Base-by-base conservation (phyloP, 805 yeast species). In the Ogataea pini region DNA sequence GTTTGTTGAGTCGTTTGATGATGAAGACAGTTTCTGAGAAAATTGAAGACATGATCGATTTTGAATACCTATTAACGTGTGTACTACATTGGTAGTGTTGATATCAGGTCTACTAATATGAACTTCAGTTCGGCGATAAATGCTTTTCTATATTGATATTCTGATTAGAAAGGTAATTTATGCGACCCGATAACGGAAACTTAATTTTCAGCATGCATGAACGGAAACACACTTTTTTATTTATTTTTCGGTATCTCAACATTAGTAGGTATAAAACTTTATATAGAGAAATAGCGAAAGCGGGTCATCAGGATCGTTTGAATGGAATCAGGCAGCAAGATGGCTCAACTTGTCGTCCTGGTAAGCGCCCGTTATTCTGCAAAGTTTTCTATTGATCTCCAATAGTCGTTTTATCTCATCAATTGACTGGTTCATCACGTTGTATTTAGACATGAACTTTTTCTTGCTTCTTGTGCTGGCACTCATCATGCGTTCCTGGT, bases 351-450 rank as follows among this genome's bases (percentile, higher is more conserved):
- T 44, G 29, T 44, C 34, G 22, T 49, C 46, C 24, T 44, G 45
- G 25, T 48, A 31, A 4, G 24, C 20, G 16, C 53, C 51, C 16
- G 49, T 28, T 7, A 56, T 36, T n/a, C 47, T 38, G 25, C 17
- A 42, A 19, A 56, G 49, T 25, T 44, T 45, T 16, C 44, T 42
- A 46, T 66, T 64, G 9, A 55, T 36, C 4, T 58, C 51, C 16
- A 48, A 36, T 24, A 67, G 49, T 36, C 58, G 49, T 12, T 59
- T 60, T 31, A 67, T 59, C 46, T 67, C 69, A 19, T 55, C 58
- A n/a, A 66, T 57, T 2, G 68, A 59, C 24, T 55, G 51, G 27
- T 49, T 59, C 62, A 67, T 58, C 24, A 67, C 66, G 17, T 55
- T 58, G 49, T 44, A 65, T 46, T 61, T 61, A 29, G 63, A 58